Evolutionary conservation across 2,329 filamentous ascomycete genomes (phyloP).

Genomic region (Pezicula carpinea): DNA sequence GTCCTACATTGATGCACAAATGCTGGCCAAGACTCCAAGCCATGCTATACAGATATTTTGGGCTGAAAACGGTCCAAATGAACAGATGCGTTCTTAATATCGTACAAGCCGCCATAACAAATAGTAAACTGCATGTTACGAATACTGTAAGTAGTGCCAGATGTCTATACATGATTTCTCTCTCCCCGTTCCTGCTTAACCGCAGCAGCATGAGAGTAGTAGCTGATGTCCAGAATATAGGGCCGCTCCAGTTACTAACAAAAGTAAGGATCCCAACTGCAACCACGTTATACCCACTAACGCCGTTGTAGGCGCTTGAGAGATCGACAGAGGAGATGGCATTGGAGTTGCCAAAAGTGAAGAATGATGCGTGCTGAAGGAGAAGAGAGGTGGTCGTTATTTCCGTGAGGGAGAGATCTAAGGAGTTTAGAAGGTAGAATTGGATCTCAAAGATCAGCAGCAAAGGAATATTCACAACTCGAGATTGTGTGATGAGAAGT

Average conservation of each 20-base stretch:
- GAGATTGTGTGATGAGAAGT: slow-evolving; percentile 81
- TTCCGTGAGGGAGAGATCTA: slow-evolving; percentile 48
- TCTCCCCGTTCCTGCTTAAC: slow-evolving; percentile 10
- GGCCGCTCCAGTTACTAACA: slow-evolving; percentile 83
- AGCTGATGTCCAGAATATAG: slow-evolving; percentile 79
- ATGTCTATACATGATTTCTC: slow-evolving; percentile 38
- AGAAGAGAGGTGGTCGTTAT: slow-evolving; percentile 69
- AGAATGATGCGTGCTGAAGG: slow-evolving; percentile 79
- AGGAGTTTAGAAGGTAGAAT: slow-evolving; percentile 45
- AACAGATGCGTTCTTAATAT: slow-evolving; percentile 83
- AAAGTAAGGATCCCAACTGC: slow-evolving; percentile 82
- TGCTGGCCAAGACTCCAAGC: slow-evolving; percentile 86
- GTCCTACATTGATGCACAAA: slow-evolving; percentile 62
- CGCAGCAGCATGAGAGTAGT: slow-evolving; percentile 55
- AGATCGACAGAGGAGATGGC: slow-evolving; percentile 94
- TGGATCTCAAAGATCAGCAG: slow-evolving; percentile 70
- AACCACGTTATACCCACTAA: slow-evolving; percentile 74
- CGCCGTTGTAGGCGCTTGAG: slow-evolving; percentile 90
- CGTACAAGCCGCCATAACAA: slow-evolving; percentile 87
- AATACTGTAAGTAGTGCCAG: slow-evolving; percentile 67
- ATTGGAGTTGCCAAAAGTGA: slow-evolving; percentile 86
- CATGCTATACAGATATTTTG: slow-evolving; percentile 90
- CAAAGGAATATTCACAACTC: slow-evolving; percentile 78
- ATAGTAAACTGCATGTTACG: slow-evolving; percentile 56
- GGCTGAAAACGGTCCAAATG: slow-evolving; percentile 98